These are phyloP conservation scores for Komagataella populi DNA, from an alignment of 805 yeast species.

Conservation along the genomic window DNA sequence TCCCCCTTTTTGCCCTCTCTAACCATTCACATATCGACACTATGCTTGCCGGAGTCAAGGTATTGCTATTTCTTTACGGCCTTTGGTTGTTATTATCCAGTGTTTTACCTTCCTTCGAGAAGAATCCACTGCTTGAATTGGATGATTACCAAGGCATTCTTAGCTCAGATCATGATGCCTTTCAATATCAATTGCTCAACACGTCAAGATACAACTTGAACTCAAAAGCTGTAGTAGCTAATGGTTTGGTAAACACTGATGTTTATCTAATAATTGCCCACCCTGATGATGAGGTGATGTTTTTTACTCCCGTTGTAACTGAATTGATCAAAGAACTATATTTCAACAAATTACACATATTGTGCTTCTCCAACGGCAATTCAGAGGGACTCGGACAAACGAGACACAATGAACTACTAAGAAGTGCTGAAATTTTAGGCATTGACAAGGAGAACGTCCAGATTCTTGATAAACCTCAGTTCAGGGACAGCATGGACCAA, in stretches of 20 bases:
- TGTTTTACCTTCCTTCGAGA: neutral
- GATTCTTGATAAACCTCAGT: slow-evolving; percentile 29
- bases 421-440: slow-evolving; percentile 43
- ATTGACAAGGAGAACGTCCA: slow-evolving; percentile 25
- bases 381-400: slow-evolving; percentile 58
- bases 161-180: neutral
- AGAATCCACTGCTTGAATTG: neutral
- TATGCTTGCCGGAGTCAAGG: neutral
- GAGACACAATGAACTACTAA: slow-evolving; percentile 45
- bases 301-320: slow-evolving; percentile 70
- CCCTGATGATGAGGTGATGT: slow-evolving; percentile 98
- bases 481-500: slow-evolving; percentile 49
- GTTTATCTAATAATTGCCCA: slow-evolving; percentile 56
- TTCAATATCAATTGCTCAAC: neutral
- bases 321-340: slow-evolving; percentile 32
- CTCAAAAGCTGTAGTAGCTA: slow-evolving; percentile 6
- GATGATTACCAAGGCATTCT: neutral
- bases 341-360: slow-evolving; percentile 36
- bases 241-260: slow-evolving; percentile 9
- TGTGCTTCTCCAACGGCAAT: slow-evolving; percentile 72
- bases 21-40: neutral
- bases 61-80: neutral
- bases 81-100: slow-evolving; percentile 2
- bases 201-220: slow-evolving; percentile 10
- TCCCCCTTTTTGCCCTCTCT: neutral